These are phyloP conservation scores for Pleurotus cornucopiae DNA, from an alignment of 768 basidiomycete species.

Conservation along the genomic window DNA sequence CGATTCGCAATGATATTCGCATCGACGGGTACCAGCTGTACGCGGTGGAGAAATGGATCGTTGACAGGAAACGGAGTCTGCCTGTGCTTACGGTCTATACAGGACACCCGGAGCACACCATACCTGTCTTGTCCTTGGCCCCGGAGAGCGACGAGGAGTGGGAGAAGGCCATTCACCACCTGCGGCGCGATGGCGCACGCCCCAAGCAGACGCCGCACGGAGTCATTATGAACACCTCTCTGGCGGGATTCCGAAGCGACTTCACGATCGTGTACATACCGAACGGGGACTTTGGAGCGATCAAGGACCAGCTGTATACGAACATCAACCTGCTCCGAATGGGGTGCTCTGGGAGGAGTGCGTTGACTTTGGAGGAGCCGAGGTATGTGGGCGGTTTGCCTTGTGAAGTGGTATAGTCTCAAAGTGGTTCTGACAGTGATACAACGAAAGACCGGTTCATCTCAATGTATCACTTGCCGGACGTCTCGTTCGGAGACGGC, in stretches of 20 bases:
- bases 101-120: slow-evolving; percentile 66
- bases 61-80: slow-evolving; percentile 57
- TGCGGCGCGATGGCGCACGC: slow-evolving; percentile 69
- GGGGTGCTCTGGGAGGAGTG: slow-evolving; percentile 75
- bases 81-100: slow-evolving; percentile 73
- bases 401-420: slow-evolving; percentile 5
- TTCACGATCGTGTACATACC: slow-evolving; percentile 82
- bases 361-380: slow-evolving; percentile 74
- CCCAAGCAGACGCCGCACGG: slow-evolving; percentile 70
- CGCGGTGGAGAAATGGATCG: slow-evolving; percentile 85
- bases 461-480: slow-evolving; percentile 58
- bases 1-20: slow-evolving; percentile 43
- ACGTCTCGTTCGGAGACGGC: slow-evolving; percentile 18
- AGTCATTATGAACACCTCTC: slow-evolving; percentile 73
- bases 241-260: slow-evolving; percentile 85
- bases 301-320: slow-evolving; percentile 65
- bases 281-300: slow-evolving; percentile 58
- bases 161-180: slow-evolving; percentile 54
- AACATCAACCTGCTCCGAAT: slow-evolving; percentile 84
- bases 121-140: slow-evolving; percentile 39
- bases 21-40: slow-evolving; percentile 75
- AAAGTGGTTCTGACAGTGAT: slow-evolving; percentile 40
- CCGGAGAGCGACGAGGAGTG: slow-evolving; percentile 47
- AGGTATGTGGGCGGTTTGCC: slow-evolving; percentile 37
- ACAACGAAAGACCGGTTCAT: slow-evolving; percentile 79